These are phyloP conservation scores for Starmerella sp. DNA, from an alignment of 805 yeast genomes.

Conservation along the genomic window DNA sequence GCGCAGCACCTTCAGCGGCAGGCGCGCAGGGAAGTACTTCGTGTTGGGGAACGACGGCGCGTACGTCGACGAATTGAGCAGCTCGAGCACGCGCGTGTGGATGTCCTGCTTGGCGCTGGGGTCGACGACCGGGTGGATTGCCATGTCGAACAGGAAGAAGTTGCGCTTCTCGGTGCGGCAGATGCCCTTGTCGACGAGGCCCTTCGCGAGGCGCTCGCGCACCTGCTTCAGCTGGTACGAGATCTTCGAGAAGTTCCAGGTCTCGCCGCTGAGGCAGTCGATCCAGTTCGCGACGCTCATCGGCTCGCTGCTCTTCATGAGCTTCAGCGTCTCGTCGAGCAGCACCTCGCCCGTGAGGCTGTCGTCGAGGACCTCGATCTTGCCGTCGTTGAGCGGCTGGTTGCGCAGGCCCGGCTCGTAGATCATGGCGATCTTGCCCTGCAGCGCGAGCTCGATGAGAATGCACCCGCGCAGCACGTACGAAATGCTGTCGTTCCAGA, in stretches of 20 bases:
- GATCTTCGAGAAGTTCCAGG: slow-evolving; percentile 93
- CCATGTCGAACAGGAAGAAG: slow-evolving; percentile 92
- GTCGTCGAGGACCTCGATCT: slow-evolving; percentile 76
- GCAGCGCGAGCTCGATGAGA: slow-evolving; percentile 77
- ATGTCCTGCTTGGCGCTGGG: slow-evolving; percentile 72
- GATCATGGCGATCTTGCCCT: slow-evolving; percentile 78
- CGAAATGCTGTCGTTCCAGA: slow-evolving; percentile 96
- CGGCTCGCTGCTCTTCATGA: slow-evolving; percentile 69
- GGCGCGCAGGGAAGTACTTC: slow-evolving; percentile 55
- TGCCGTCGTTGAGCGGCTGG: slow-evolving; percentile 75
- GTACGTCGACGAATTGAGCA: slow-evolving; percentile 50
- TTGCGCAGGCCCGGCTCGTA: slow-evolving; percentile 88
- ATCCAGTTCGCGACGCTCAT: slow-evolving; percentile 83
- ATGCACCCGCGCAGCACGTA: slow-evolving; percentile 94
- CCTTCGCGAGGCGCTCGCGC: slow-evolving; percentile 90
- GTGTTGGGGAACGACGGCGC: slow-evolving; percentile 47
- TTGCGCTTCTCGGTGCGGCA: slow-evolving; percentile 91
- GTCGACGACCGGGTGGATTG: slow-evolving; percentile 94
- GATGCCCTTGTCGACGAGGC: slow-evolving; percentile 92
- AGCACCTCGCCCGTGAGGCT: slow-evolving; percentile 89
- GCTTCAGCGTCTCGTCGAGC: slow-evolving; percentile 81
- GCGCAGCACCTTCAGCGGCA: slow-evolving; percentile 61
- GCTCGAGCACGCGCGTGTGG: slow-evolving; percentile 54
- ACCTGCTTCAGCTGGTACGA: slow-evolving; percentile 95
- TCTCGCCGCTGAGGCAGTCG: slow-evolving; percentile 81